Evolutionary conservation across 805 yeast genomes (phyloP).

Genomic region (Komagataella pseudopastoris): DNA sequence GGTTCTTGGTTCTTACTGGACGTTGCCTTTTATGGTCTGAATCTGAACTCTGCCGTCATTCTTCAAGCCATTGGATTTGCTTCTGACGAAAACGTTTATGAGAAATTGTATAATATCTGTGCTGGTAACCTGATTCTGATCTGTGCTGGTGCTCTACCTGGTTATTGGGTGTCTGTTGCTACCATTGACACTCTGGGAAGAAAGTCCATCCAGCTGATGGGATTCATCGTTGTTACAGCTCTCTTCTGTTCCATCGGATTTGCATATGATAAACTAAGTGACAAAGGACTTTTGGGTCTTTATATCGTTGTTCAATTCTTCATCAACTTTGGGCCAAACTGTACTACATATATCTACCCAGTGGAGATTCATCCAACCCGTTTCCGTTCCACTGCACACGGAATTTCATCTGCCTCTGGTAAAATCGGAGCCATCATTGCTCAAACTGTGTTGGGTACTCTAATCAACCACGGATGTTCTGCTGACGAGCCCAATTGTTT

Average conservation of each 20-base stretch:
- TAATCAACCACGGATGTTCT: constrained; percentile 68
- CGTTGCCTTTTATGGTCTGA: constrained; percentile 83
- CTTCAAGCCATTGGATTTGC: constrained; percentile 80
- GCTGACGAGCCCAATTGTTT: constrained; percentile 51
- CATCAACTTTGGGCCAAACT: constrained; percentile 88
- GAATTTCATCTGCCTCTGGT: constrained; percentile 88
- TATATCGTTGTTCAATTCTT: constrained; percentile 77
- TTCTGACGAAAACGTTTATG: constrained; percentile 54
- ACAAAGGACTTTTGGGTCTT: constrained; percentile 58
- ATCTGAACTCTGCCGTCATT: constrained; percentile 70
- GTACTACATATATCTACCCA: constrained; percentile 82
- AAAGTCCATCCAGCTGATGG: constrained; percentile 67
- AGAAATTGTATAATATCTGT: constrained; percentile 58
- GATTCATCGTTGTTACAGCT: constrained; percentile 59
- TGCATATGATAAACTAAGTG: constrained; percentile 59
- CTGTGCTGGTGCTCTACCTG: constrained; percentile 93
- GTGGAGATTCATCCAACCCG: constrained; percentile 92
- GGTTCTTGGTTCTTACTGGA: constrained; percentile 86
- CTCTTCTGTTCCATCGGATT: constrained; percentile 75
- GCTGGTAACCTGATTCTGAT: constrained; percentile 88
- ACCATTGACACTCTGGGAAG: constrained; percentile 75
- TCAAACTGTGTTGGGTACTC: constrained; percentile 76
- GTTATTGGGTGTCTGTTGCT: constrained; percentile 80
- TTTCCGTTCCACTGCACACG: constrained; percentile 92
- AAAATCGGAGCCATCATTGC: constrained; percentile 91